phyloP scores from a whole-genome alignment of 306 rosid genomes.

The Arachis hypogaea region DNA sequence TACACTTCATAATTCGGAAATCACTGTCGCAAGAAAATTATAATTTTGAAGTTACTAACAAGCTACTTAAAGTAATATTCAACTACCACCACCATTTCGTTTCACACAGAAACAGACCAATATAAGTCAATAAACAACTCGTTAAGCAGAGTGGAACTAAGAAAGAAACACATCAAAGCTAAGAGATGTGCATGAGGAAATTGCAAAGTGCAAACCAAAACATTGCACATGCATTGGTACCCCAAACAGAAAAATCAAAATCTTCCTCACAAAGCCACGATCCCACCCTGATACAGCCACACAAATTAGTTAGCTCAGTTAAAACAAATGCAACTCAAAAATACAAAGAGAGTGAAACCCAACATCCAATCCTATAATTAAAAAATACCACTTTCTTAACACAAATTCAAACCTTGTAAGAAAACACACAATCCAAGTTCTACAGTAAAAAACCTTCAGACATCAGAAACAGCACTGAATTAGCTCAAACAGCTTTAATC shows the following conservation, averaged over 20 bases:
- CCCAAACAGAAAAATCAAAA: slow-evolving; percentile 28
- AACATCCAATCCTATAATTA: slow-evolving; percentile 8
- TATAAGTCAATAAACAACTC: not conserved
- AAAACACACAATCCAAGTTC: slow-evolving; percentile 21
- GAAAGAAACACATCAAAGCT: not conserved
- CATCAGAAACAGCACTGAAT: slow-evolving; percentile 15
- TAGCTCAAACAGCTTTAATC: slow-evolving; percentile 12
- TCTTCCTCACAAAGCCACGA: slow-evolving; percentile 15
- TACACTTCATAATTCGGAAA: not conserved
- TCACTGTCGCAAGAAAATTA: not conserved
- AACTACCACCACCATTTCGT: slow-evolving; percentile 31
- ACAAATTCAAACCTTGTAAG: not conserved
- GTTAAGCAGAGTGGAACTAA: slow-evolving; percentile 5
- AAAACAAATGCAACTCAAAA: not conserved
- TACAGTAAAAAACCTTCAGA: not conserved
- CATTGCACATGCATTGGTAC: slow-evolving; percentile 24
- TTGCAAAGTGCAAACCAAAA: slow-evolving; percentile 12
- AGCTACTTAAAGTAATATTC: slow-evolving; percentile 9
- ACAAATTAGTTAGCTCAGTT: not conserved
- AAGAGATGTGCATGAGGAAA: not conserved
- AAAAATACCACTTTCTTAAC: not conserved
- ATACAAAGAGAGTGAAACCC: not conserved
- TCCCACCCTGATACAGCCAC: not conserved
- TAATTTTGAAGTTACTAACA: slow-evolving; percentile 13
- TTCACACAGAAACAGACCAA: slow-evolving; percentile 9